Conservation (phyloP, 805 yeast genomes). For the Barnettozyma botsteinii region DNA sequence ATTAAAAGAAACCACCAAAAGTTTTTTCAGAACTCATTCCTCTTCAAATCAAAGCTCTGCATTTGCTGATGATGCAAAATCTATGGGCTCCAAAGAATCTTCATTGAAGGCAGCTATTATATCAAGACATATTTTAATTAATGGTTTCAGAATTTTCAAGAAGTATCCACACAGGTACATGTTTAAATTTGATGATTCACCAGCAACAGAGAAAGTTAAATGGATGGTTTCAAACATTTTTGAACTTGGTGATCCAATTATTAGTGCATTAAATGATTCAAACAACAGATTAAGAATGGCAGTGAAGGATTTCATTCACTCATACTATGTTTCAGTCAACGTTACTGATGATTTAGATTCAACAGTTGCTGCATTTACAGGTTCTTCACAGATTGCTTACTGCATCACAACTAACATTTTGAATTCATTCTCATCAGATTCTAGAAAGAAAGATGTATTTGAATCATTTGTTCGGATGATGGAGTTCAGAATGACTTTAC, state of each 20-base stretch:
- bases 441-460: constrained; percentile 31
- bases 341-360: constrained; percentile 26
- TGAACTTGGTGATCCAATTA: constrained; percentile 30
- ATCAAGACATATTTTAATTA: constrained; percentile 25
- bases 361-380: constrained; percentile 33
- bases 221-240: constrained; percentile 1
- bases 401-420: constrained; percentile 32
- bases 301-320: constrained; percentile 31
- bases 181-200: constrained; percentile 2
- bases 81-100: constrained; percentile 13
- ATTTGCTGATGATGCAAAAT: constrained; percentile 14
- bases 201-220: constrained; percentile 7
- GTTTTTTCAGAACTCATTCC: constrained; percentile 21
- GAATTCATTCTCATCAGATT: constrained; percentile 25
- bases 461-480: constrained; percentile 36
- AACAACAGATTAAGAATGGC: constrained; percentile 32
- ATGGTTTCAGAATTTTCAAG: constrained; percentile 28
- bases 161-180: constrained; percentile 31
- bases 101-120: constrained; percentile 11
- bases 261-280: constrained; percentile 33
- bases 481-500: constrained; percentile 31
- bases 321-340: constrained; percentile 27
- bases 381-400: constrained; percentile 34
- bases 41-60: constrained; percentile 13
- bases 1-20: constrained; percentile 22